These are phyloP conservation scores for Aspergillus alliaceus DNA, from an alignment of 2,329 filamentous ascomycete genomes.

Conservation along the genomic window DNA sequence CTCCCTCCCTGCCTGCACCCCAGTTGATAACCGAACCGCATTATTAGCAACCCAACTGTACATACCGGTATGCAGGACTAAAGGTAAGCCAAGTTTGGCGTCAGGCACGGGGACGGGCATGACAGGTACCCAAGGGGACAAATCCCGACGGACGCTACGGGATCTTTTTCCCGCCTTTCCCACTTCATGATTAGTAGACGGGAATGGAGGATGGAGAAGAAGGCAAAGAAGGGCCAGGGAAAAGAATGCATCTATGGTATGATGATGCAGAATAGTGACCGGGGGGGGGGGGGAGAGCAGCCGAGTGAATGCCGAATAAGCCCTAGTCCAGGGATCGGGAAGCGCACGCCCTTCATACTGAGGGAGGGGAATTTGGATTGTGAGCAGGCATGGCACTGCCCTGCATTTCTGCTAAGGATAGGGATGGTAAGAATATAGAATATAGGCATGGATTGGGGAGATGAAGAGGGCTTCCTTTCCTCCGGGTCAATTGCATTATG, in stretches of 20 bases:
- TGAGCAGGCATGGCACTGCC: no score
- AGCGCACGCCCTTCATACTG: neutral
- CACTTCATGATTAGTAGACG: neutral
- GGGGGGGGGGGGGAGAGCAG: neutral
- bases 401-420: neutral
- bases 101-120: neutral
- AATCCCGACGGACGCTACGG: neutral
- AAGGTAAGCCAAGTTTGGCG: neutral
- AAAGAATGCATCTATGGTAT: slow-evolving; percentile 1
- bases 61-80: neutral
- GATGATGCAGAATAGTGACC: neutral
- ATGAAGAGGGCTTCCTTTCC: neutral
- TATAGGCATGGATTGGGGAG: neutral
- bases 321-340: neutral
- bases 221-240: neutral
- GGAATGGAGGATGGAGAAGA: neutral
- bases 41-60: neutral
- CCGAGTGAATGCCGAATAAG: neutral
- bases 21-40: neutral
- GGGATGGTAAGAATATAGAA: neutral
- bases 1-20: neutral
- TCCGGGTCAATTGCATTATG: neutral
- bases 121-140: neutral
- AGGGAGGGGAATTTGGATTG: neutral
- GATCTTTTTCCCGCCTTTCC: neutral